Evolutionary conservation across 2,329 filamentous ascomycete species (phyloP), one percentile per base, ranked within the genome.

Genomic region (Arthrinium phaeospermum): DNA sequence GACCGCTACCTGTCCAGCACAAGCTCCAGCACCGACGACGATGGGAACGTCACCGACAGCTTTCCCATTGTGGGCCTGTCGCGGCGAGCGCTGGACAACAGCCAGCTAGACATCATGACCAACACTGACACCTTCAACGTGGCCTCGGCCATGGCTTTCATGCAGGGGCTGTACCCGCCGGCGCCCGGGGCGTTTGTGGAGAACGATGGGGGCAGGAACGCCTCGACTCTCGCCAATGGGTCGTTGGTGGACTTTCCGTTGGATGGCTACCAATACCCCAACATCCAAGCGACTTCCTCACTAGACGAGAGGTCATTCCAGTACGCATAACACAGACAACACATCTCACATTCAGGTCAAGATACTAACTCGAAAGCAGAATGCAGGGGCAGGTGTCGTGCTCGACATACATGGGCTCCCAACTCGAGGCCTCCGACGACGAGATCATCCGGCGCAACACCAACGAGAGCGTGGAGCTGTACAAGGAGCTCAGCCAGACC

Each of bases 111-210:
- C 45, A 76, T 88, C 46, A 74, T 82, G 45, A 83, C 85, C 27
- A 83, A 79, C 47, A 78, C 81, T 5, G 83, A 87, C 69, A 79
- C 81, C 37, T 86, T 83, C 77, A 78, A 95, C 45, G 89, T 91
- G 70, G 91, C 88, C 73, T 91, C 93, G 3, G 94, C 93, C 46
- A 85, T 89, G 70, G 94, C 92, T 0, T 97, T 97, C 81, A 83
- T 96, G 76, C 95, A 98, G 80, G 94, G 92, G 5, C 85, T 98
- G 4, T 98, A 97, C 79, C 94, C 95, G 2, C 93, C 94, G 0
- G 87, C 88, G 0, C 85, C 86, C 4, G 73, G 77, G 13, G 75
- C 77, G 0, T 84, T 83, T 45, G 77, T 81, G 7, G 78, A 80
- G 5, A 79, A 84, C 1, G 78, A 78, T 16, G 81, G 80, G 4